Percentiles rank a stretch among this genome's conserved stretches.
phyloP scores from a whole-genome alignment of 495 filamentous ascomycete genomes.

The Xylaria castorea region DNA sequence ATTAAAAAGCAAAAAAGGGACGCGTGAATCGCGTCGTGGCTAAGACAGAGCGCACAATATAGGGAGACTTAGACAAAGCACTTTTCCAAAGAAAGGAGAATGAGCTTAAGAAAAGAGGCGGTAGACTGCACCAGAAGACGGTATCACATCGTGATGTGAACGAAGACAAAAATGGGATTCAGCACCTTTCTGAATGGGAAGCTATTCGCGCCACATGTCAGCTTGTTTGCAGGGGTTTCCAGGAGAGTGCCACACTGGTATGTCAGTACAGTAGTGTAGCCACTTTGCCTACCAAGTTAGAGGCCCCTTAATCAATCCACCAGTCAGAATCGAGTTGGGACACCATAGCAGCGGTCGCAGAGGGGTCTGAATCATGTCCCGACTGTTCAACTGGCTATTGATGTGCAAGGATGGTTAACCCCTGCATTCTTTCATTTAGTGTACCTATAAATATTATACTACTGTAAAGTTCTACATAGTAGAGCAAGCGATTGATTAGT shows the following conservation, averaged over 20 bases:
- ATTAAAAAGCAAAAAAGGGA: conserved; percentile 1
- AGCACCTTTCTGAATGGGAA: conserved; percentile 6
- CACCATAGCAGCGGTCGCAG: neutral
- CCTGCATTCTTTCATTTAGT: conserved; percentile 8
- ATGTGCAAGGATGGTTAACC: neutral
- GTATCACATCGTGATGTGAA: conserved; percentile 9
- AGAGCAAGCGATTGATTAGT: conserved; percentile 12
- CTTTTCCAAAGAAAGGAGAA: conserved; percentile 2
- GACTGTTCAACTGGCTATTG: conserved; percentile 10
- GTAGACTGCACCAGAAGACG: neutral
- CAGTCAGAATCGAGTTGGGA: conserved; percentile 15
- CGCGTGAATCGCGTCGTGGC: conserved; percentile 22
- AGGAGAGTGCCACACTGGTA: neutral
- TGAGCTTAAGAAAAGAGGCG: neutral
- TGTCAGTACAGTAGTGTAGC: neutral
- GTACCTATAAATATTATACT: too few species aligned
- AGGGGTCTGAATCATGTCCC: conserved; percentile 1
- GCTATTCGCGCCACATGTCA: conserved; percentile 15
- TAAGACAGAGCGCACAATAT: neutral
- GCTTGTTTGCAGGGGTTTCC: conserved; percentile 12
- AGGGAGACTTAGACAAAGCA: conserved; percentile 16
- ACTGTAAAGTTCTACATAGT: neutral
- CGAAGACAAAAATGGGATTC: neutral
- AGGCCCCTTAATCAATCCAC: neutral
- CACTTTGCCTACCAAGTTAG: neutral